Evolutionary conservation across 2,329 filamentous ascomycete species (phyloP).

Genomic region (Hypoxylon sp.): DNA sequence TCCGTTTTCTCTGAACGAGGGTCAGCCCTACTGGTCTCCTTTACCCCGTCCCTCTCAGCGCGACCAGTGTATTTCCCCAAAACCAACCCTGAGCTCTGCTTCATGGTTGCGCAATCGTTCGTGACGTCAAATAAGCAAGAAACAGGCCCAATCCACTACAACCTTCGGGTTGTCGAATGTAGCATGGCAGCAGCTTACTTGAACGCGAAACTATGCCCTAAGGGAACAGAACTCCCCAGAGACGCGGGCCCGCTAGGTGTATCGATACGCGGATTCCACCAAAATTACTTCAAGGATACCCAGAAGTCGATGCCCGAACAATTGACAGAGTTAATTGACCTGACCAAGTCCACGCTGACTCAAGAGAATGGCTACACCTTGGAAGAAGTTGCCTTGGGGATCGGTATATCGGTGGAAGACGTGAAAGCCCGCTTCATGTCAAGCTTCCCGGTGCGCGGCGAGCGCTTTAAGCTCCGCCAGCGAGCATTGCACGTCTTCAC

Average conservation of each 20-base stretch:
- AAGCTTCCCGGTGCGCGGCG: slow-evolving; percentile 88
- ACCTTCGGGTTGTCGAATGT: slow-evolving; percentile 95
- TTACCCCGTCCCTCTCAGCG: slow-evolving; percentile 82
- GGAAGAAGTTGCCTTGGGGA: slow-evolving; percentile 81
- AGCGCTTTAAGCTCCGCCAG: slow-evolving; percentile 87
- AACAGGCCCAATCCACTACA: slow-evolving; percentile 94
- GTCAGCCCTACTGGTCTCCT: slow-evolving; percentile 89
- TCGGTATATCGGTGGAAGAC: slow-evolving; percentile 76
- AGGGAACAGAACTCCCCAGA: slow-evolving; percentile 72
- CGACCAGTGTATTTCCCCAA: slow-evolving; percentile 84
- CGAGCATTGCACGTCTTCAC: slow-evolving; percentile 91
- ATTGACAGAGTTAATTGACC: slow-evolving; percentile 77
- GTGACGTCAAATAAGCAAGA: slow-evolving; percentile 95
- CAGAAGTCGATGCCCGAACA: slow-evolving; percentile 71
- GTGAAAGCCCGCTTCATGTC: slow-evolving; percentile 85
- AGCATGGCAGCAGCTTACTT: slow-evolving; percentile 83
- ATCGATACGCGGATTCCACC: slow-evolving; percentile 88
- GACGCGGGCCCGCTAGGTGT: slow-evolving; percentile 87
- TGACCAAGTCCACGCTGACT: slow-evolving; percentile 77
- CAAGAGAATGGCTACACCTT: slow-evolving; percentile 88
- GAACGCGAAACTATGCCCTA: slow-evolving; percentile 68
- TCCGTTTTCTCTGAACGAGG: slow-evolving; percentile 92
- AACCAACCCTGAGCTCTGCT: slow-evolving; percentile 85
- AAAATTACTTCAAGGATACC: slow-evolving; percentile 76
- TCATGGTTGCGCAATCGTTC: slow-evolving; percentile 94